These are phyloP conservation scores for Didymosphaeria variabile DNA, from an alignment of 2,329 filamentous ascomycete species.

Conservation along the genomic window DNA sequence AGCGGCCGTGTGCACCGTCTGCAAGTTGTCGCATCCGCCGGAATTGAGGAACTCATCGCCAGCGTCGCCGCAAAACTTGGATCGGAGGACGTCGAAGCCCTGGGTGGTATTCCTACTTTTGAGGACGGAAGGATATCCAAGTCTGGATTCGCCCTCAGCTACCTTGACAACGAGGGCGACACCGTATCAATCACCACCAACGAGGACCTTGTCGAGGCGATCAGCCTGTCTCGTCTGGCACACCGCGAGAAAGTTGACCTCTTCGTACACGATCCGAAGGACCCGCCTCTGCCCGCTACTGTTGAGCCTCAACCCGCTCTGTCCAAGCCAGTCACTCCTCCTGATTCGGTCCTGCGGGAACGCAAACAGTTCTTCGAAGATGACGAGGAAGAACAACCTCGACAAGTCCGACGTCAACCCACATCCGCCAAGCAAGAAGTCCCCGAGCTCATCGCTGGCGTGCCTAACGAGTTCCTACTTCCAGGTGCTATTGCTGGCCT, in stretches of 20 bases:
- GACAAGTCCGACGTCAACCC: conserved; percentile 54
- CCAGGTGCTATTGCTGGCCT: conserved; percentile 95
- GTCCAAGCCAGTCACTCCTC: conserved; percentile 61
- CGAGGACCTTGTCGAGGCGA: conserved; percentile 89
- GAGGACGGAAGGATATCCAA: conserved; percentile 80
- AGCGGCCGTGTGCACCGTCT: conserved; percentile 92
- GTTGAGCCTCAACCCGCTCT: conserved; percentile 67
- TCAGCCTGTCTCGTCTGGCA: conserved; percentile 79
- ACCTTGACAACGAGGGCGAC: conserved; percentile 96
- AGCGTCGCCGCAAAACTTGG: conserved; percentile 87
- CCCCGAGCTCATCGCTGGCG: conserved; percentile 82
- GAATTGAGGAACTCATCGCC: conserved; percentile 79
- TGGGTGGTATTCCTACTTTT: conserved; percentile 81
- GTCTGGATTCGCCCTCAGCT: conserved; percentile 89
- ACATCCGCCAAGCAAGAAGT: conserved; percentile 62
- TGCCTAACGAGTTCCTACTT: conserved; percentile 92
- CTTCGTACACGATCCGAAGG: conserved; percentile 92
- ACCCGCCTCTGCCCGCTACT: conserved; percentile 77
- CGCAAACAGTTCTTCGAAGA: conserved; percentile 60
- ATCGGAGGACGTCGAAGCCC: conserved; percentile 74
- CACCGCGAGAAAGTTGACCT: conserved; percentile 93
- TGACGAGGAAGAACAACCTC: conserved; percentile 65
- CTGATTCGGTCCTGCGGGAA: conserved; percentile 59
- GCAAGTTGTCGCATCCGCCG: conserved; percentile 82
- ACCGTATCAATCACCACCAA: conserved; percentile 97